Base-by-base conservation (phyloP, 2,329 filamentous ascomycete species). In the Sclerotinia trifoliorum region DNA sequence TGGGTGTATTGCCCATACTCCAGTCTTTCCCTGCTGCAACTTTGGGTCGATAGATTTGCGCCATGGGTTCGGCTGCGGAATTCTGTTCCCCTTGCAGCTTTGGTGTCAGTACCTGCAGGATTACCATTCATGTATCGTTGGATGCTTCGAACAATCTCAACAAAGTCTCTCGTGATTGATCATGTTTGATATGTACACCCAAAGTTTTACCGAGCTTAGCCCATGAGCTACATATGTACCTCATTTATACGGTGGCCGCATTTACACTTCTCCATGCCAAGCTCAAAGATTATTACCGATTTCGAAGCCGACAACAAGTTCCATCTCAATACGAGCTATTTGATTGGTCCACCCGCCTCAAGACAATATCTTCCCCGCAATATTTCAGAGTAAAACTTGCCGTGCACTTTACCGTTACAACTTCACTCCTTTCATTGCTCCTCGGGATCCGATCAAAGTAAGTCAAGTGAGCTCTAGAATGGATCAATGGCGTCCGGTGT, bases 261-360 rank as follows among this genome's bases (percentile, higher is more conserved):
- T 17, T 17, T 15, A 61, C 7, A 10, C 29, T 29, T 61, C 57
- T 48, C 26, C 6, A 13, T 24, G 5, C 57, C 46, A 42, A 52
- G 32, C n/a, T 64, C 17, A 42, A 26, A 64, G 21, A 35, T 21
- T 21, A 58, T 54, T 71, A 68, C 70, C 70, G 70, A 63, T 58
- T 49, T 65, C 32, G 61, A 60, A 69, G 65, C 68, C 69, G 68
- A 66, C 32, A 48, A 48, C 26, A 49, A 42, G 24, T 52, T 68
- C 42, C 52, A 55, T 44, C 24, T 66, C 42, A 60, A 60, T 58
- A 49, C 26, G 21, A 49, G 54, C 8, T 7, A 26, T 21, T 19
- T 51, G 29, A 60, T 60, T 66, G 64, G 64, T 19, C 32, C 21
- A 66, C 19, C 32, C 21, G 21, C 52, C 52, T 19, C 52, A 44